phyloP scores from a whole-genome alignment of 108 stramenopile species.

The Ochromonas danica region DNA sequence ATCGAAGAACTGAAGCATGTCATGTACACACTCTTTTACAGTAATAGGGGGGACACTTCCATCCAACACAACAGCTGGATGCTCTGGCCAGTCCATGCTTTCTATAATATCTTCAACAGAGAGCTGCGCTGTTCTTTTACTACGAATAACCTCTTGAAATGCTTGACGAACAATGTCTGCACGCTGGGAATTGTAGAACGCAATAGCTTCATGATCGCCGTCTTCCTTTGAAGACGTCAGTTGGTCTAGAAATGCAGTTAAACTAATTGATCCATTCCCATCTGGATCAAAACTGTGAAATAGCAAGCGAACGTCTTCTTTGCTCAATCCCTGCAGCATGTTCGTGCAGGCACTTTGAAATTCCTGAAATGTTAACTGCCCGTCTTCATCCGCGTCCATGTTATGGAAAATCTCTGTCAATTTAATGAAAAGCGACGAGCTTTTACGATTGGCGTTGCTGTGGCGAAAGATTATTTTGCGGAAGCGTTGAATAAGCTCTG shows the following conservation, averaged over 20 bases:
- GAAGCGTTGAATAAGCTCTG: not conserved
- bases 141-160: too few relatives aligned
- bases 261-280: not conserved
- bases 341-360: not conserved
- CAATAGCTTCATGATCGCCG: too few relatives aligned
- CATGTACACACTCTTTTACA: too few relatives aligned
- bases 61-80: too few relatives aligned
- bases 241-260: not conserved
- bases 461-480: not conserved
- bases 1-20: too few relatives aligned
- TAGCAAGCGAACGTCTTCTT: not conserved
- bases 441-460: not conserved
- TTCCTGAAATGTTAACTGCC: not conserved
- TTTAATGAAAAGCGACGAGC: not conserved
- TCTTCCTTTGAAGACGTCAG: too few relatives aligned
- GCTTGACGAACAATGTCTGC: too few relatives aligned
- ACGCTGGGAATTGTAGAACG: too few relatives aligned
- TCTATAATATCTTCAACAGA: too few relatives aligned
- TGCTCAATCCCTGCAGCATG: not conserved
- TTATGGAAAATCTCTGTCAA: conserved; percentile 20
- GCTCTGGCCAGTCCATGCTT: too few relatives aligned
- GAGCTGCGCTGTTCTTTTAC: too few relatives aligned
- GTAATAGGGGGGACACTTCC: too few relatives aligned
- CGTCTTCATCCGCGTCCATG: conserved; percentile 6
- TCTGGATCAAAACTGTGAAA: conserved; percentile 10